phyloP scores from a whole-genome alignment of 2,329 filamentous ascomycete genomes.

The Dothistroma pini region DNA sequence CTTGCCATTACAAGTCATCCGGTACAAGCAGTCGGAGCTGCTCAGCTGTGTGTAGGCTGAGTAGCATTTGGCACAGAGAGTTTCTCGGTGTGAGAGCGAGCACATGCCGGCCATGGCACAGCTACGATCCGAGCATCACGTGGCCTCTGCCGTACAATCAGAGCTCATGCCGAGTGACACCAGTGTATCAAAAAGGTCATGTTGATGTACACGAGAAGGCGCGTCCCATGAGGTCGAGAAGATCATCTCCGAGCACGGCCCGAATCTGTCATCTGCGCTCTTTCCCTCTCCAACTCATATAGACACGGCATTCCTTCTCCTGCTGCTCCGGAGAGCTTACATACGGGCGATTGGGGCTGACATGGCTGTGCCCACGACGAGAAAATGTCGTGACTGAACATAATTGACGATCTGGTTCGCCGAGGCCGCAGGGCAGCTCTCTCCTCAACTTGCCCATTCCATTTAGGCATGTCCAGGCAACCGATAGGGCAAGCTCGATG shows the following conservation, averaged over 20 bases:
- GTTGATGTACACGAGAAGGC: too few species aligned
- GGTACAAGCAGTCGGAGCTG: neutral
- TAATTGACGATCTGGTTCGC: neutral
- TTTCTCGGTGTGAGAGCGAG: neutral
- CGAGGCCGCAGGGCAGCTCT: constrained; percentile 5
- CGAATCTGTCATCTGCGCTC: neutral
- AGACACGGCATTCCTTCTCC: too few species aligned
- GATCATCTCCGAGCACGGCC: neutral
- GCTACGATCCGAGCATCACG: too few species aligned
- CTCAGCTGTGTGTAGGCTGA: neutral
- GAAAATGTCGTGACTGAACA: neutral
- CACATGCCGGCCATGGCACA: too few species aligned
- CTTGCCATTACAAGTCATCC: neutral
- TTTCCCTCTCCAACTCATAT: neutral
- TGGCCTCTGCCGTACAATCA: too few species aligned
- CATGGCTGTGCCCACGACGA: too few species aligned
- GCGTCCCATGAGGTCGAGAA: neutral
- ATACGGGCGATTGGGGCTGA: too few species aligned
- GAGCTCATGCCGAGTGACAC: too few species aligned
- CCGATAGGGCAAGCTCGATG: constrained; percentile 4
- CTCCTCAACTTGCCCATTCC: constrained; percentile 10
- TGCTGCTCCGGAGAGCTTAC: too few species aligned
- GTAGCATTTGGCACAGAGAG: neutral
- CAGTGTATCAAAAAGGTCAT: too few species aligned
- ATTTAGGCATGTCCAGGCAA: neutral